These are phyloP conservation scores for Hysterium pulicare DNA, from an alignment of 2,329 filamentous ascomycete species.

Conservation along the genomic window DNA sequence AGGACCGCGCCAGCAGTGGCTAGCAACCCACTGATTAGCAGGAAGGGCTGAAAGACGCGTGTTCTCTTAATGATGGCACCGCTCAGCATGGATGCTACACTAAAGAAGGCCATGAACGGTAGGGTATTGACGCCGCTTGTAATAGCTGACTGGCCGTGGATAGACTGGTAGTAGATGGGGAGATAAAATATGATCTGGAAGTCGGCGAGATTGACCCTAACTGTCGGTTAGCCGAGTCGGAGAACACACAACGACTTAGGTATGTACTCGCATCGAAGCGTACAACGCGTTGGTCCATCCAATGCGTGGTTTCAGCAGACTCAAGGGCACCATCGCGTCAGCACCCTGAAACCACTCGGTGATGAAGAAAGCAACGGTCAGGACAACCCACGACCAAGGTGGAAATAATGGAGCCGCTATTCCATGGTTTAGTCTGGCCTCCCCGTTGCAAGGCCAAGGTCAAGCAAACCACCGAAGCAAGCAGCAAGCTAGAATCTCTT, in stretches of 20 bases:
- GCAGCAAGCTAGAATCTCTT: constrained; percentile 5
- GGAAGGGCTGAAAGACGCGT: constrained; percentile 35
- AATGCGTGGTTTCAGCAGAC: constrained; percentile 36
- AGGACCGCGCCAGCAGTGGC: constrained; percentile 37
- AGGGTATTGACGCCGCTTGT: constrained; percentile 40
- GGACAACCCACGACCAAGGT: constrained; percentile 38
- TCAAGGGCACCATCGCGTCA: constrained; percentile 33
- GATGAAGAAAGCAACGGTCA: constrained; percentile 30
- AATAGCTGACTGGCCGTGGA: constrained; percentile 30
- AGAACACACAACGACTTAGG: neutral
- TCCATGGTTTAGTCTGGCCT: constrained; percentile 18
- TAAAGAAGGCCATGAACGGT: constrained; percentile 34
- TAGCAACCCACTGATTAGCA: constrained; percentile 24
- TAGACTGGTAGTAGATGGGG: constrained; percentile 46
- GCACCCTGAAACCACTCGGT: constrained; percentile 36
- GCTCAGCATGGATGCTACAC: constrained; percentile 13
- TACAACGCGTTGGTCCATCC: constrained; percentile 32
- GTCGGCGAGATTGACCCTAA: constrained; percentile 23
- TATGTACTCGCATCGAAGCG: constrained; percentile 26
- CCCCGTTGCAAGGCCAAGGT: constrained; percentile 47
- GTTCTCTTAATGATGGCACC: constrained; percentile 20
- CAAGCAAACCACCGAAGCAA: constrained; percentile 19
- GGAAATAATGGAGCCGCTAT: constrained; percentile 40
- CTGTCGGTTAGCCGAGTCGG: neutral
- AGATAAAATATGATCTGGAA: constrained; percentile 42